Evolutionary conservation across 108 stramenopile genomes (phyloP), one percentile per base, ranked within the genome.

Genomic region (Skeletonema menzelii): DNA sequence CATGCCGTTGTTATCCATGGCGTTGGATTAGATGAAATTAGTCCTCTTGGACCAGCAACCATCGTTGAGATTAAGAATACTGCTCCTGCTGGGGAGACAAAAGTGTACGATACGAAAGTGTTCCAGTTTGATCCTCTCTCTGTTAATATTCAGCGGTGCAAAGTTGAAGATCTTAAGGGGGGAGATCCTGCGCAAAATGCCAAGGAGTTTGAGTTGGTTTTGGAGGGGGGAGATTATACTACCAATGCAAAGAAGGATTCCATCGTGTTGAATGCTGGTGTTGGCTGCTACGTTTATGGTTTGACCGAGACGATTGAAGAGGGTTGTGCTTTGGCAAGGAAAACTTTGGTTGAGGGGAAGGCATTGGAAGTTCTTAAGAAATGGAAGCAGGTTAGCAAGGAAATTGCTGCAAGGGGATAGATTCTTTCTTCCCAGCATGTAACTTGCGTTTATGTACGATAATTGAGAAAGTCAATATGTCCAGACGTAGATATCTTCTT

Each of bases 1-100:
- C 98, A 98, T 79, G 99, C 95, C 13, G 92, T 98, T 13, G 93
- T 99, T 19, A 95, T 99, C 59, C 98, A 99, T 84, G 98, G 99
- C 8, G 88, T 87, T 10, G 98, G 98, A 0, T 84, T 99, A 72
- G 99, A 99, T 85, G 99, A 99, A 82, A 97, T 99, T 47, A 91
- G 92, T 71, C 97, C 99, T 8, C 58, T 99, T 53, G 99, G 98
- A 20, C 95, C 96, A 28, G 95, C 95, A 5, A 90, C 86, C 30
- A 87, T 98, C 68, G 65, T 98, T 15, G 97, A 98, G 85, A 92
- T 95, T 47, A 90, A 90, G 69, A 92, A 92, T 37, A 84, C 65
- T 28, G 91, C 89, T 14, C 80, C 85, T n/a, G 56, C 70, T 20
- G 96, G 95, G 12, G 84, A 87, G 44, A 69, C 86, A 20, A 87